Evolutionary conservation across 768 basidiomycete species (phyloP).

Genomic region (Lactifluus hygrophoroides): DNA sequence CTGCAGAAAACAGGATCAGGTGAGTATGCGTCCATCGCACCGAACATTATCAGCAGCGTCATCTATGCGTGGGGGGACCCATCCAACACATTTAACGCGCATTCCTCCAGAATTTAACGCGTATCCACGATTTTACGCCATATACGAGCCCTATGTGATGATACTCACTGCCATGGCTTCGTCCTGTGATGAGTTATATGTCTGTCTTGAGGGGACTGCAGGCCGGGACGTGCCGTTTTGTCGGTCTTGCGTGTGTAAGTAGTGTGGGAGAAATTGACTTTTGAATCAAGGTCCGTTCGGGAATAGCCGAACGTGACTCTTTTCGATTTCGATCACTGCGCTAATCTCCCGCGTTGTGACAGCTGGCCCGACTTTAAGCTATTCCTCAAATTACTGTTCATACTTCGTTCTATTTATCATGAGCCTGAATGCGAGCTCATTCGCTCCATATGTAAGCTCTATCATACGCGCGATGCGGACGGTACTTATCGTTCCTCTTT

Average conservation of each 20-base stretch:
- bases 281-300: slow-evolving; percentile 34
- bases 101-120: background rate
- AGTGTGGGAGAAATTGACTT: slow-evolving; percentile 3
- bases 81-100: slow-evolving; percentile 27
- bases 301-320: slow-evolving; percentile 29
- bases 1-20: slow-evolving; percentile 32
- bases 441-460: slow-evolving; percentile 49
- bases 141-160: background rate
- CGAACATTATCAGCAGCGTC: slow-evolving; percentile 18
- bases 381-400: background rate
- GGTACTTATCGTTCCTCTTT: background rate
- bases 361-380: background rate
- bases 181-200: slow-evolving; percentile 12
- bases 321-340: background rate
- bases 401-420: slow-evolving; percentile 19
- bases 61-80: slow-evolving; percentile 25
- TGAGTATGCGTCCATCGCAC: slow-evolving; percentile 16
- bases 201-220: slow-evolving; percentile 23
- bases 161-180: slow-evolving; percentile 25
- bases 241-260: background rate
- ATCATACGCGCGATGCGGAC: background rate
- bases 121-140: background rate
- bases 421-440: slow-evolving; percentile 42
- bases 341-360: background rate
- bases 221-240: slow-evolving; percentile 4